These are phyloP conservation scores for Ceratocystis colombiana DNA, from an alignment of 2,329 filamentous ascomycete genomes.

Conservation along the genomic window DNA sequence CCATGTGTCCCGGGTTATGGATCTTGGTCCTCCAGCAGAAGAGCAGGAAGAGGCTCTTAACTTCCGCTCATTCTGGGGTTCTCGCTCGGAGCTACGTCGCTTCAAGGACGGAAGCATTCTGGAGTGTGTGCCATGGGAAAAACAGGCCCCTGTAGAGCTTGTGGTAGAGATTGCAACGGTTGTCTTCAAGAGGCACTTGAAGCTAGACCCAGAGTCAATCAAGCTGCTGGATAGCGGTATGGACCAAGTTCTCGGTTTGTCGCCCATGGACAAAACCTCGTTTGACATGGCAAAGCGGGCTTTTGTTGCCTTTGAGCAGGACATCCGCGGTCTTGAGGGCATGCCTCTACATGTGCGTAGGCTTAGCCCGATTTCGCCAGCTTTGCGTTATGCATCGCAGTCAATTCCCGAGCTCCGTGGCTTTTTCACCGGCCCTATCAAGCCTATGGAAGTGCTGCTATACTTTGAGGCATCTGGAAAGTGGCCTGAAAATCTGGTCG, in stretches of 20 bases:
- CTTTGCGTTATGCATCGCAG: slow-evolving; percentile 64
- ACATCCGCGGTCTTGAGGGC: slow-evolving; percentile 68
- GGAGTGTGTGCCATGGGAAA: slow-evolving; percentile 80
- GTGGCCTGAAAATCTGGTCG: slow-evolving; percentile 85
- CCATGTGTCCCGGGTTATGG: slow-evolving; percentile 65
- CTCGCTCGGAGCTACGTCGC: slow-evolving; percentile 80
- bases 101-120: slow-evolving; percentile 93
- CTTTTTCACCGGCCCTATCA: slow-evolving; percentile 23
- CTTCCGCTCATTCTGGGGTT: slow-evolving; percentile 90
- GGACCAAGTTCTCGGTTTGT: slow-evolving; percentile 39
- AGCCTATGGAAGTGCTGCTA: slow-evolving; percentile 66
- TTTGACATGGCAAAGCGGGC: slow-evolving; percentile 62
- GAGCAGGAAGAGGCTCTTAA: slow-evolving; percentile 68
- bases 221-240: slow-evolving; percentile 43
- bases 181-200: slow-evolving; percentile 59
- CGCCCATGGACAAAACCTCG: slow-evolving; percentile 41
- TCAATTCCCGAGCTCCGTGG: slow-evolving; percentile 36
- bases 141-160: slow-evolving; percentile 52
- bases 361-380: slow-evolving; percentile 59
- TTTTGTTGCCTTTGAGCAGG: slow-evolving; percentile 63
- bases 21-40: slow-evolving; percentile 79
- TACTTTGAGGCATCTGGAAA: slow-evolving; percentile 88
- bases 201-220: slow-evolving; percentile 46
- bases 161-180: slow-evolving; percentile 71
- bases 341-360: slow-evolving; percentile 80